Base-by-base conservation (phyloP, 306 rosid genomes). In the Styphnolobium japonicum region DNA sequence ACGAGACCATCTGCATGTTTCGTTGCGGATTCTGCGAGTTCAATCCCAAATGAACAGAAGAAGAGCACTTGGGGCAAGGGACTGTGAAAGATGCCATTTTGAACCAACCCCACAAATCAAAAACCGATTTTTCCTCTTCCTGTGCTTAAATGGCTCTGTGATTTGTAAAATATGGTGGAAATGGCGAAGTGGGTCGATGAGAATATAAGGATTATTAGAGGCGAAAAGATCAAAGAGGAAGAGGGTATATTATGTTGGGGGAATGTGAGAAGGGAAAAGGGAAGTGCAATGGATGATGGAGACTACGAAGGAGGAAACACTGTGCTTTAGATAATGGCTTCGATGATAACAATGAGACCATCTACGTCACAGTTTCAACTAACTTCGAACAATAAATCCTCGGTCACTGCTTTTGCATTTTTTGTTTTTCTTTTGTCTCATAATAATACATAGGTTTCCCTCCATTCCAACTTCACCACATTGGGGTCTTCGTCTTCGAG, bases 61-160 rank as follows among this genome's bases (percentile, higher is more conserved):
- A 36, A 69, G 76, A 73, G 71, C 82, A 74, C 60, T 90, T 90
- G 68, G 92, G 85, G 81, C 92, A 88, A 7, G 92, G 95, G 43
- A 88, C 85, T 10, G 92, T 71, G 42, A 85, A 88, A 60, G 92
- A 83, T 4, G 89, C 91, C 95, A 91, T 90, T 67, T 34, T 15
- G 78, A 67, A 81, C 72, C 68, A 60, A 81, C 52, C 79, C 81
- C 73, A 75, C 80, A 56, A 80, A 23, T 60, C 6, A 71, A 73
- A 78, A 49, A 36, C 67, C 18, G 71, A 10, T 15, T 34, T 51
- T 76, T 80, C 67, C 60, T 71, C 33, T 8, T 34, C 66, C 22
- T 31, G 10, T 12, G 25, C 42, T 37, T 51, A 83, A 73, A 46
- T 71, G 73, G 70, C 27, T 45, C 25, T 5, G 25, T 57, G 77